Conservation (phyloP, 2,329 filamentous ascomycete species). For the Ceratocystis ficicola region DNA sequence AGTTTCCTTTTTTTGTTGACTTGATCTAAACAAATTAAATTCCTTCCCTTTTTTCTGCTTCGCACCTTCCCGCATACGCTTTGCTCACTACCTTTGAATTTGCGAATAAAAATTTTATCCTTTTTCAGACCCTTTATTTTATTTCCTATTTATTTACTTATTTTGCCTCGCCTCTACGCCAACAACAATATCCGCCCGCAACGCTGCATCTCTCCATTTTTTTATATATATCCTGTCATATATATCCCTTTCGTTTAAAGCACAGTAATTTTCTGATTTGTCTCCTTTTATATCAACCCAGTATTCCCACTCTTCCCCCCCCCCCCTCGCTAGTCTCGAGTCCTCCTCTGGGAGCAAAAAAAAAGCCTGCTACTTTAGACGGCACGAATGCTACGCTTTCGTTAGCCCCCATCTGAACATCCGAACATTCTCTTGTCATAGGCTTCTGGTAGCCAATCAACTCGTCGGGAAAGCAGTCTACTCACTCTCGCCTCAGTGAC, state of each 20-base stretch:
- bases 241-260: slow-evolving; percentile 1
- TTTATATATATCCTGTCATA: slow-evolving; percentile 8
- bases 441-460: background rate
- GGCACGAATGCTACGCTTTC: background rate
- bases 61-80: slow-evolving; percentile 4
- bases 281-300: slow-evolving; percentile 1
- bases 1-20: background rate
- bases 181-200: background rate
- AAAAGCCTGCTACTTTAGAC: background rate
- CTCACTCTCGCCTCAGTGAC: background rate
- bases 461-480: background rate
- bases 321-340: background rate
- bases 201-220: slow-evolving; percentile 10
- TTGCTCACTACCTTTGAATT: background rate
- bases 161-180: background rate
- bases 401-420: background rate
- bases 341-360: background rate
- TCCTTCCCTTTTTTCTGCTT: background rate
- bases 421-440: background rate
- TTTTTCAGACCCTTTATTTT: slow-evolving; percentile 5
- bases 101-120: background rate
- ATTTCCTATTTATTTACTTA: background rate
- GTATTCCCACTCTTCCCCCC: background rate
- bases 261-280: slow-evolving; percentile 2
- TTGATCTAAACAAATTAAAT: slow-evolving; percentile 3